Percentiles rank a stretch among this genome's conserved stretches.
phyloP scores from a whole-genome alignment of 208 protist species.

The Acanthamoeba lenticulata region DNA sequence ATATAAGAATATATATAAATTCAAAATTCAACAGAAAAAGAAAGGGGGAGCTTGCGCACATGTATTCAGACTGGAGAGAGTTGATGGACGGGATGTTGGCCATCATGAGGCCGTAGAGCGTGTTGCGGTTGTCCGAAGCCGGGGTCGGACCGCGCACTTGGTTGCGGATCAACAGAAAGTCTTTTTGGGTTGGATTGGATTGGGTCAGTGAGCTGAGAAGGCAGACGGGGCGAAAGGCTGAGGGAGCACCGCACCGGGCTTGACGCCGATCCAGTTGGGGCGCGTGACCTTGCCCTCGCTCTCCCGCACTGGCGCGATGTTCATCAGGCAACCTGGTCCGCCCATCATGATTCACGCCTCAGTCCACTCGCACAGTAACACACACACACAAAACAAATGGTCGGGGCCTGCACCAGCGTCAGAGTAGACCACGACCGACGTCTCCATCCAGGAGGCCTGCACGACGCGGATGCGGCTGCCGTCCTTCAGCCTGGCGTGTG shows the following conservation, averaged over 20 bases:
- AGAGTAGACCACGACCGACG: not conserved
- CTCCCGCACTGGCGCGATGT: slow-evolving; percentile 18
- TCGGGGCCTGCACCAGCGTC: not conserved
- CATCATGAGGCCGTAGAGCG: slow-evolving; percentile 33
- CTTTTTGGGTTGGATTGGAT: not conserved
- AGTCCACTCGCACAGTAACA: not conserved
- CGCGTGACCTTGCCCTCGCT: slow-evolving; percentile 25
- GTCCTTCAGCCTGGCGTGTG: not conserved
- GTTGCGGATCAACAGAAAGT: slow-evolving; percentile 46
- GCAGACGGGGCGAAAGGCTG: too few relatives aligned
- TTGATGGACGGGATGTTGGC: slow-evolving; percentile 38
- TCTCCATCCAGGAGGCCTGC: slow-evolving; percentile 43
- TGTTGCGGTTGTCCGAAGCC: not conserved
- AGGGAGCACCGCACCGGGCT: not conserved
- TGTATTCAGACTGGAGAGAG: slow-evolving; percentile 37
- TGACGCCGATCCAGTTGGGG: not conserved
- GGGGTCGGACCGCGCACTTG: slow-evolving; percentile 26
- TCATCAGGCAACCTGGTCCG: not conserved
- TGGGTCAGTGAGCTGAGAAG: too few relatives aligned
- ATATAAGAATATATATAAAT: too few relatives aligned
- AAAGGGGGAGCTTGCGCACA: slow-evolving; percentile 6
- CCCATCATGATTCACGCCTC: not conserved
- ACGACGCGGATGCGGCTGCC: slow-evolving; percentile 33
- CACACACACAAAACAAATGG: too few relatives aligned
- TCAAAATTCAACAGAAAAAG: too few relatives aligned